phyloP scores from a whole-genome alignment of 768 basidiomycete species.

The Trametes maxima region DNA sequence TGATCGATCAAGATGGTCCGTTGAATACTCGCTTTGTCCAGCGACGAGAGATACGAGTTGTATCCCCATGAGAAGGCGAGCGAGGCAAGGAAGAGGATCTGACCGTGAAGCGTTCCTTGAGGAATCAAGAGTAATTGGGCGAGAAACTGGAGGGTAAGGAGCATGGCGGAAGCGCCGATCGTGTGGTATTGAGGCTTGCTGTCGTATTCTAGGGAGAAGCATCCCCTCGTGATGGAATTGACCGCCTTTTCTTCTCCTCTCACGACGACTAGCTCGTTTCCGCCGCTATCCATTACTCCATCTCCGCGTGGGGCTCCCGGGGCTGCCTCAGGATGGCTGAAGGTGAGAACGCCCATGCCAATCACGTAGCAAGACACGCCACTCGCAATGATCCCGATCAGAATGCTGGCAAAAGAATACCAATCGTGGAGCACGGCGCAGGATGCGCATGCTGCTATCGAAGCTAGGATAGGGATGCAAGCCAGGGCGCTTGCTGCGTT shows the following conservation, averaged over 20 bases:
- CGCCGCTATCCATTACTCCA: neutral
- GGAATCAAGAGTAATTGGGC: constrained; percentile 16
- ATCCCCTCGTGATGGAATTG: constrained; percentile 14
- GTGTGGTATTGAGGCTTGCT: constrained; percentile 9
- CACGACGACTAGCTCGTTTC: neutral
- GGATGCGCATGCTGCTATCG: neutral
- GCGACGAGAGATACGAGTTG: constrained; percentile 10
- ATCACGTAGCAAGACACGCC: constrained; percentile 6
- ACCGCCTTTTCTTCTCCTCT: constrained; percentile 11
- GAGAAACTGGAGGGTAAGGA: constrained; percentile 16
- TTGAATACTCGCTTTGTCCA: constrained; percentile 12
- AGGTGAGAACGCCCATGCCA: constrained; percentile 5
- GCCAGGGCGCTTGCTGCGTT: constrained; percentile 3
- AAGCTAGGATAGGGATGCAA: neutral
- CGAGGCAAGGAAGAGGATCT: constrained; percentile 9
- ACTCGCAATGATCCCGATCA: constrained; percentile 1
- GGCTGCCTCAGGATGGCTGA: neutral
- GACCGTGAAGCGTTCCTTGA: constrained; percentile 8
- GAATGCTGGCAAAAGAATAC: constrained; percentile 7
- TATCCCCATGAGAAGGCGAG: constrained; percentile 12
- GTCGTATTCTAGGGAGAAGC: constrained; percentile 7
- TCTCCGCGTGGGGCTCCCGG: neutral
- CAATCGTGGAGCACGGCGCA: constrained; percentile 1
- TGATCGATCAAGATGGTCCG: neutral
- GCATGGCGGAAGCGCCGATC: constrained; percentile 4